Conservation (phyloP, 305 asterid genomes). For the Ruellia speciosa region DNA sequence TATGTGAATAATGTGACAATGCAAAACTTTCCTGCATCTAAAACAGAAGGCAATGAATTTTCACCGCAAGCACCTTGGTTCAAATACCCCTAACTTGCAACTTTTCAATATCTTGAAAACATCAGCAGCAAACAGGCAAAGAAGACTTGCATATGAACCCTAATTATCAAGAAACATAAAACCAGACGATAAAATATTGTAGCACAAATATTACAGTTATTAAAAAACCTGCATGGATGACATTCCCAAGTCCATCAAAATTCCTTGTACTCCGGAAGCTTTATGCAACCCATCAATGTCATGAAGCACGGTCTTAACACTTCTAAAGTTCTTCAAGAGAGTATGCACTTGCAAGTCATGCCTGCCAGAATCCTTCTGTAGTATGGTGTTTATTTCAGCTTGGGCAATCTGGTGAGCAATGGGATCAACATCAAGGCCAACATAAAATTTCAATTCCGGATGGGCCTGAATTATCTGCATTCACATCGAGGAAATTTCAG, state of each 20-base stretch:
- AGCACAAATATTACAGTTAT: neutral
- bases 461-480: conserved; percentile 82
- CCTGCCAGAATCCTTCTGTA: conserved; percentile 26
- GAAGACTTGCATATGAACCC: neutral
- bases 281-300: conserved; percentile 38
- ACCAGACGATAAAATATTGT: neutral
- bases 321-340: conserved; percentile 55
- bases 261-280: conserved; percentile 59
- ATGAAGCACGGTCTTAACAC: conserved; percentile 43
- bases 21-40: too few relatives aligned
- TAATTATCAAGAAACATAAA: neutral
- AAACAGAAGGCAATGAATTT: too few relatives aligned
- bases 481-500: conserved; percentile 21
- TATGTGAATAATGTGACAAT: too few relatives aligned
- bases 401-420: conserved; percentile 64
- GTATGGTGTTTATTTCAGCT: conserved; percentile 33
- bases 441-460: conserved; percentile 69
- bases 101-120: neutral
- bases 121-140: neutral
- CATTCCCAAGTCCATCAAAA: conserved; percentile 94
- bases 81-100: too few relatives aligned
- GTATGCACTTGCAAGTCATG: conserved; percentile 45
- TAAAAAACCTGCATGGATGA: conserved; percentile 90
- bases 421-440: conserved; percentile 87
- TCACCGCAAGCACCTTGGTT: too few relatives aligned